These are phyloP conservation scores for Aspergillus mulundensis DNA, from an alignment of 495 filamentous ascomycete genomes.

Conservation along the genomic window DNA sequence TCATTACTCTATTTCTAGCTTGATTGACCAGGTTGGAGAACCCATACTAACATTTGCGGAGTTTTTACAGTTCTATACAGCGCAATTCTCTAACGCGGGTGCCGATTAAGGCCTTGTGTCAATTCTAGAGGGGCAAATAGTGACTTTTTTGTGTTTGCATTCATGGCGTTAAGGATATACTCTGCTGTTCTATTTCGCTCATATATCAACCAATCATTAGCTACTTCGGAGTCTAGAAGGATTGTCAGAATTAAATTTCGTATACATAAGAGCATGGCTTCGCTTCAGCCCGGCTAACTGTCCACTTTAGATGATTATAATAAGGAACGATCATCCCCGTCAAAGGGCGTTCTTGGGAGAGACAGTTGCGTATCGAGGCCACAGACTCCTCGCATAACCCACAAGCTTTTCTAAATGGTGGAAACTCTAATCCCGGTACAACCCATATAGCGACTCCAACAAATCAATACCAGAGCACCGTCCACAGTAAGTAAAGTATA, in stretches of 20 bases:
- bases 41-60: slow-evolving; percentile 32
- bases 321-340: background rate
- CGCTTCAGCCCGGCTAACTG: background rate
- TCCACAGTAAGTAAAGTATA: background rate
- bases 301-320: background rate
- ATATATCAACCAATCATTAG: background rate
- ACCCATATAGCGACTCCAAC: background rate
- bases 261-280: background rate
- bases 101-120: slow-evolving; percentile 22
- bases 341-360: background rate
- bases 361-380: background rate
- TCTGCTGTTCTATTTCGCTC: background rate
- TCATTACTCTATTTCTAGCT: background rate
- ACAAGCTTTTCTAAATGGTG: background rate
- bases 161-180: slow-evolving; percentile 14
- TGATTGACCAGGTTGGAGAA: background rate
- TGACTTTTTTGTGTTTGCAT: slow-evolving; percentile 8
- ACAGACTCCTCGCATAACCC: background rate
- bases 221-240: background rate
- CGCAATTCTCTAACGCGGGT: slow-evolving; percentile 40
- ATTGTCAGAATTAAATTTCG: background rate
- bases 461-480: background rate
- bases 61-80: slow-evolving; percentile 44
- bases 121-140: background rate
- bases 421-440: background rate